These are phyloP conservation scores for Nannochloris sp. DNA, from an alignment of 139 green algal genomes.

Conservation along the genomic window DNA sequence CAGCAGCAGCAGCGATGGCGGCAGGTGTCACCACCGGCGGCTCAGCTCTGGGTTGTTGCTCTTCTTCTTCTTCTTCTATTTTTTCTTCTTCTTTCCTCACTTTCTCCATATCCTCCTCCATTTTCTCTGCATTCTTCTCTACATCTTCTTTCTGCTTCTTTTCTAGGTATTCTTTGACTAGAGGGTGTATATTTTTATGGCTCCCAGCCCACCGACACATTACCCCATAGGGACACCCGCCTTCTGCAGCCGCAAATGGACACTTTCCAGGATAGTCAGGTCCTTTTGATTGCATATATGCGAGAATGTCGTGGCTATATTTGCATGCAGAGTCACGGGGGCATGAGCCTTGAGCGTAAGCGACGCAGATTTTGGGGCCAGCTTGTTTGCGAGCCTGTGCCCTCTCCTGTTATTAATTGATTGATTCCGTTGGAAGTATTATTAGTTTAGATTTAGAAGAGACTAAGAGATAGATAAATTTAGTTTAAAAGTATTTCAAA, in stretches of 20 bases:
- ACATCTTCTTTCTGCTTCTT: neutral
- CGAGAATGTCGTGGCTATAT: slow-evolving; percentile 63
- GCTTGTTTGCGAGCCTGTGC: neutral
- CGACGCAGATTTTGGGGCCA: neutral
- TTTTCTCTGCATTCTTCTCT: neutral
- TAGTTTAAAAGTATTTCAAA: neutral
- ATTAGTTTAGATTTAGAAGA: neutral
- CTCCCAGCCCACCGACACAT: slow-evolving; percentile 57
- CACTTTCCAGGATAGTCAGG: slow-evolving; percentile 67
- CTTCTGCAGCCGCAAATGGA: slow-evolving; percentile 35
- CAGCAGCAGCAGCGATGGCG: neutral
- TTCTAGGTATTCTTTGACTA: neutral
- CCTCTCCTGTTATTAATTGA: neutral
- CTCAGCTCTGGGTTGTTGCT: neutral
- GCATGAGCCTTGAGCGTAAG: no score
- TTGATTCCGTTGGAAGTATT: no score
- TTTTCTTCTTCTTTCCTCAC: slow-evolving; percentile 5
- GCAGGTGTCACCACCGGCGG: neutral
- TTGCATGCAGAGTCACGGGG: no score
- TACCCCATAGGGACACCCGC: slow-evolving; percentile 41
- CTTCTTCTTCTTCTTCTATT: neutral
- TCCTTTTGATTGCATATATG: slow-evolving; percentile 50
- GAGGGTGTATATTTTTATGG: slow-evolving; percentile 23
- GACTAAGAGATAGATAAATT: neutral
- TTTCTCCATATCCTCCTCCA: neutral